phyloP scores from a whole-genome alignment of 2,329 filamentous ascomycete genomes.

The Huntiella bhutanensis region DNA sequence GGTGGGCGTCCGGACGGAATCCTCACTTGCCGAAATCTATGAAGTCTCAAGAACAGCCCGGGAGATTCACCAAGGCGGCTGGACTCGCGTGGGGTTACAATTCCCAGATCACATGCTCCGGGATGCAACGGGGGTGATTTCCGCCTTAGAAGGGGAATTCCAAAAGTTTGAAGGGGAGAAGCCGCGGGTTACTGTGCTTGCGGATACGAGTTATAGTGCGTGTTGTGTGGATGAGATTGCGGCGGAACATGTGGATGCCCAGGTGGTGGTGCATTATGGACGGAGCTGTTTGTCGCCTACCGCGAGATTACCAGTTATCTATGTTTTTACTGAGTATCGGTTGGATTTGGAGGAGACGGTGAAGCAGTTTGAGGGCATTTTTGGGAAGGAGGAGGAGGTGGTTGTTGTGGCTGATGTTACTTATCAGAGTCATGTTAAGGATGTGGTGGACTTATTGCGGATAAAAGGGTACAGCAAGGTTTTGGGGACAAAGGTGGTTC shows the following conservation, averaged over 20 bases:
- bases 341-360: conserved; percentile 42
- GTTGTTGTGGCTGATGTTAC: conserved; percentile 81
- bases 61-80: conserved; percentile 55
- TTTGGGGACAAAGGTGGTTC: conserved; percentile 51
- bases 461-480: conserved; percentile 49
- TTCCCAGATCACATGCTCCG: conserved; percentile 86
- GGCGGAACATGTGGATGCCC: conserved; percentile 77
- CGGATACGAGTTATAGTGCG: conserved; percentile 88
- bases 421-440: conserved; percentile 55
- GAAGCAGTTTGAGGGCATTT: conserved; percentile 47
- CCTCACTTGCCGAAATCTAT: conserved; percentile 52
- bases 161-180: neutral
- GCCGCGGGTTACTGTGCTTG: conserved; percentile 59
- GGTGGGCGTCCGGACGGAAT: conserved; percentile 22
- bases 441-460: conserved; percentile 34
- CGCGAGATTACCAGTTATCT: conserved; percentile 67
- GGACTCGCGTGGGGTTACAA: conserved; percentile 70
- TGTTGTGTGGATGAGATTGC: conserved; percentile 97
- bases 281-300: conserved; percentile 83
- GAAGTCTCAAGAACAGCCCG: conserved; percentile 63
- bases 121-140: conserved; percentile 66
- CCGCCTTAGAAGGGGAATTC: conserved; percentile 23
- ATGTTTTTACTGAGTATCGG: conserved; percentile 64
- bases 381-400: conserved; percentile 40
- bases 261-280: conserved; percentile 88